A percentile compares a stretch with the other conserved stretches of the same genome.
phyloP scores from a whole-genome alignment of 208 protist genomes.

The Trypanosoma grayi region DNA sequence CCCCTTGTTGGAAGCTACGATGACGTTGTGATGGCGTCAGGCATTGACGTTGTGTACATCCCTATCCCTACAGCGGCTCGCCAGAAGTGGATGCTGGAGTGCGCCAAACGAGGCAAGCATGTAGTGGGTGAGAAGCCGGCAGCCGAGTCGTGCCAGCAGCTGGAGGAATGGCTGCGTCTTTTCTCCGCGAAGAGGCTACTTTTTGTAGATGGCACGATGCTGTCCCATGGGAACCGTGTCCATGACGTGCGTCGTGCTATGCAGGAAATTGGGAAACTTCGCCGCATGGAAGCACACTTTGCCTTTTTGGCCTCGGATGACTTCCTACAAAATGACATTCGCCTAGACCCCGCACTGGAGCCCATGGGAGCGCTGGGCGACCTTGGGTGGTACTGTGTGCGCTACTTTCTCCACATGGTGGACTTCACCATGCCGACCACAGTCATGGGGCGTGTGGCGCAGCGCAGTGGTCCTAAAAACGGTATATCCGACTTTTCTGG shows the following conservation, averaged over 20 bases:
- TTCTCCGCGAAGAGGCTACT: constrained; percentile 48
- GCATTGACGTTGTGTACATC: constrained; percentile 77
- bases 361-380: constrained; percentile 68
- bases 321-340: constrained; percentile 63
- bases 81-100: constrained; percentile 50
- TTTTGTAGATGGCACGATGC: constrained; percentile 68
- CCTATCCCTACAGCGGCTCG: constrained; percentile 48
- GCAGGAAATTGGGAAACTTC: constrained; percentile 29
- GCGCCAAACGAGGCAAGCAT: constrained; percentile 57
- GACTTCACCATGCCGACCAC: constrained; percentile 47
- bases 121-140: constrained; percentile 72
- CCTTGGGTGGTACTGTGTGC: constrained; percentile 78
- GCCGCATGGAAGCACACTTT: constrained; percentile 55
- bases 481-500: constrained; percentile 65
- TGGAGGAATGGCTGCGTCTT: constrained; percentile 43
- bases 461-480: constrained; percentile 34
- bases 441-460: constrained; percentile 47
- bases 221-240: constrained; percentile 57
- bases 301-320: constrained; percentile 41
- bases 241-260: constrained; percentile 39
- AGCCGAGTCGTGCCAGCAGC: constrained; percentile 29
- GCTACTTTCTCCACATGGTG: constrained; percentile 62
- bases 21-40: constrained; percentile 37
- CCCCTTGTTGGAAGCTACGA: constrained; percentile 44
- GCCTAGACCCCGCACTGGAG: constrained; percentile 50